phyloP scores from a whole-genome alignment of 176 grass and related monocot species.

The Otatea glauca region DNA sequence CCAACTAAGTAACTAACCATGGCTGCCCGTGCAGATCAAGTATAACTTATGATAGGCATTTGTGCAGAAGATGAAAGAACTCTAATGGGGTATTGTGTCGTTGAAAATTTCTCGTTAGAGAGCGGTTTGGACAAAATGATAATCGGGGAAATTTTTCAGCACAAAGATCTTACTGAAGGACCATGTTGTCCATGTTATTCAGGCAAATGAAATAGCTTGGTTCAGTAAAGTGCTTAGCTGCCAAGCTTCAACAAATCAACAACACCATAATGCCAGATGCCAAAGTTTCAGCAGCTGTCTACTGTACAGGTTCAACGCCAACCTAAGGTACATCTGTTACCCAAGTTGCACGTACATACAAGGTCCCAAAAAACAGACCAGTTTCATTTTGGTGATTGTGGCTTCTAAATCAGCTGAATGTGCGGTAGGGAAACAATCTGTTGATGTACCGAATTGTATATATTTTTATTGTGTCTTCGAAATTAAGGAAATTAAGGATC shows the following conservation, averaged over 20 bases:
- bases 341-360: background rate
- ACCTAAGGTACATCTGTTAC: background rate
- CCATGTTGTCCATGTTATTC: background rate
- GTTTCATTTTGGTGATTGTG: constrained; percentile 16
- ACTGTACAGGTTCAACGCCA: background rate
- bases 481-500: background rate
- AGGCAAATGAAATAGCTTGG: background rate
- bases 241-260: constrained; percentile 19
- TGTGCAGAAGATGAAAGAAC: constrained; percentile 8
- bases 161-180: background rate
- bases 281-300: background rate
- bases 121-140: background rate
- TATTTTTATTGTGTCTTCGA: background rate
- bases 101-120: background rate
- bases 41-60: constrained; percentile 2
- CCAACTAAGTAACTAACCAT: background rate
- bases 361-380: background rate
- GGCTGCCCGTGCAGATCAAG: background rate
- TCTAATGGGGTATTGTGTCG: background rate
- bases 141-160: background rate
- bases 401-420: constrained; percentile 1
- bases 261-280: background rate
- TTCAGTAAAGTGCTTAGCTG: background rate
- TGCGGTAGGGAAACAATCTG: background rate
- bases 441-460: constrained; percentile 28